A percentile compares a stretch with the other conserved stretches of the same genome.
Conservation (phyloP, 2,329 filamentous ascomycete species). For the Mycocentrospora acerina region DNA sequence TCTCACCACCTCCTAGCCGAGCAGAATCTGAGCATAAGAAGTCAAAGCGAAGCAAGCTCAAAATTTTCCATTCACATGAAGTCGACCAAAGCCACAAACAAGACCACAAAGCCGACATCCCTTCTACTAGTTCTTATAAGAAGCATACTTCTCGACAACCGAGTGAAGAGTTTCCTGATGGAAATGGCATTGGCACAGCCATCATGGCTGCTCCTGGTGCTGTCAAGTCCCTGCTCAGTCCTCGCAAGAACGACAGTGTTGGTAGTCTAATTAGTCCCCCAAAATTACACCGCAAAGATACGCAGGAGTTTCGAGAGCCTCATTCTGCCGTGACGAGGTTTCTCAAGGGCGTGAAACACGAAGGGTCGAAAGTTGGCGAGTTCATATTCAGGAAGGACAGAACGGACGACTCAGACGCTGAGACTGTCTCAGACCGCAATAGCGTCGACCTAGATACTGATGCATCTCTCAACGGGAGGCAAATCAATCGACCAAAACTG, state of each 20-base stretch:
- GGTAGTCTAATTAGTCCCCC: slow-evolving; percentile 35
- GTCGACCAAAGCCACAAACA: slow-evolving; percentile 35
- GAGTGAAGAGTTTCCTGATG: slow-evolving; percentile 35
- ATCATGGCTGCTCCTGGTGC: slow-evolving; percentile 36
- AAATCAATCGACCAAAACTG: slow-evolving; percentile 25
- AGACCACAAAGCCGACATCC: slow-evolving; percentile 19
- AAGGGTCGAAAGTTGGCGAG: slow-evolving; percentile 63
- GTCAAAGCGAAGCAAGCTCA: slow-evolving; percentile 41
- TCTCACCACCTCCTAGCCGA: slow-evolving; percentile 42
- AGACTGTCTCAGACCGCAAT: slow-evolving; percentile 49
- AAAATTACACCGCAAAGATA: slow-evolving; percentile 29
- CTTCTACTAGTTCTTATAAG: slow-evolving; percentile 23
- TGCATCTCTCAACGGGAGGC: slow-evolving; percentile 10
- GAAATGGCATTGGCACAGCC: slow-evolving; percentile 29
- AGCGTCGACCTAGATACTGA: slow-evolving; percentile 39
- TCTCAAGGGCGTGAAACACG: slow-evolving; percentile 73
- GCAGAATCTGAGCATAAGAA: slow-evolving; percentile 34
- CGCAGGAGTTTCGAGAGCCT: slow-evolving; percentile 46
- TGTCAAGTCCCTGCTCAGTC: slow-evolving; percentile 35
- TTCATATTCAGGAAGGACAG: slow-evolving; percentile 61
- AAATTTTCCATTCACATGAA: slow-evolving; percentile 44
- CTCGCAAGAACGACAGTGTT: slow-evolving; percentile 43
- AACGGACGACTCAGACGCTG: slow-evolving; percentile 47
- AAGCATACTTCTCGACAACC: slow-evolving; percentile 29
- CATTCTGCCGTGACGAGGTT: slow-evolving; percentile 67